phyloP scores from a whole-genome alignment of 2,329 filamentous ascomycete species.

The Lojkania enalia region DNA sequence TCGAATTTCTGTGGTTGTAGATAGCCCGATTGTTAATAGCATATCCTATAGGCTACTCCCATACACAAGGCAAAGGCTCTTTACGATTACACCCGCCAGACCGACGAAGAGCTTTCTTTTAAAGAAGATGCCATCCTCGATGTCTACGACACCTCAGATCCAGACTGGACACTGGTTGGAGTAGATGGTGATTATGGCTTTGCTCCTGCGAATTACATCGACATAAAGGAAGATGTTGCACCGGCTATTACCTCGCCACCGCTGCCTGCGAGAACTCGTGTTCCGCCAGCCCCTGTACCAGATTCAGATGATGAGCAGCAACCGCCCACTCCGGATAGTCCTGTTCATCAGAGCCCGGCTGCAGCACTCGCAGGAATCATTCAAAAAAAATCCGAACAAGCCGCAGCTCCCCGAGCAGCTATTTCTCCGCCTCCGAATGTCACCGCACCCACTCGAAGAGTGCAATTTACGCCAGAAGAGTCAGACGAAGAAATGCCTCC shows the following conservation, averaged over 20 bases:
- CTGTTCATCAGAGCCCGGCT: slow-evolving; percentile 58
- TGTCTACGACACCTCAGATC: slow-evolving; percentile 88
- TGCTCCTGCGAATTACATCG: slow-evolving; percentile 94
- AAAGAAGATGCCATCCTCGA: slow-evolving; percentile 81
- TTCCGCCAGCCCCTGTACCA: slow-evolving; percentile 42
- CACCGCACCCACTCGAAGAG: slow-evolving; percentile 51
- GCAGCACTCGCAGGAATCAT: slow-evolving; percentile 61
- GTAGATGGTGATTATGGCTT: slow-evolving; percentile 87
- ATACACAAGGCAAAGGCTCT: slow-evolving; percentile 79
- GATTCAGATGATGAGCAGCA: slow-evolving; percentile 50
- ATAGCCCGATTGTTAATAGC: slow-evolving; percentile 10
- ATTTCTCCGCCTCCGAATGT: slow-evolving; percentile 57
- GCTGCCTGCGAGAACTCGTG: slow-evolving; percentile 46
- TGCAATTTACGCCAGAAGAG: slow-evolving; percentile 65
- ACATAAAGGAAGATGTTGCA: slow-evolving; percentile 60
- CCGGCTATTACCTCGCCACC: slow-evolving; percentile 49
- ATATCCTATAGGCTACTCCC: slow-evolving; percentile 60
- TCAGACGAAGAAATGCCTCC: slow-evolving; percentile 68
- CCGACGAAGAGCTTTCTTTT: slow-evolving; percentile 96
- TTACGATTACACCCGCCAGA: slow-evolving; percentile 97
- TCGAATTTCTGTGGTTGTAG: no score
- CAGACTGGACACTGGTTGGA: slow-evolving; percentile 95
- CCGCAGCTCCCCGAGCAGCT: slow-evolving; percentile 30
- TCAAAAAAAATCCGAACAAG: slow-evolving; percentile 51
- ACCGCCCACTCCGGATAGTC: slow-evolving; percentile 50